These are phyloP conservation scores for Phytophthora fragariaefolia DNA, from an alignment of 352 stramenopile genomes.

Conservation along the genomic window DNA sequence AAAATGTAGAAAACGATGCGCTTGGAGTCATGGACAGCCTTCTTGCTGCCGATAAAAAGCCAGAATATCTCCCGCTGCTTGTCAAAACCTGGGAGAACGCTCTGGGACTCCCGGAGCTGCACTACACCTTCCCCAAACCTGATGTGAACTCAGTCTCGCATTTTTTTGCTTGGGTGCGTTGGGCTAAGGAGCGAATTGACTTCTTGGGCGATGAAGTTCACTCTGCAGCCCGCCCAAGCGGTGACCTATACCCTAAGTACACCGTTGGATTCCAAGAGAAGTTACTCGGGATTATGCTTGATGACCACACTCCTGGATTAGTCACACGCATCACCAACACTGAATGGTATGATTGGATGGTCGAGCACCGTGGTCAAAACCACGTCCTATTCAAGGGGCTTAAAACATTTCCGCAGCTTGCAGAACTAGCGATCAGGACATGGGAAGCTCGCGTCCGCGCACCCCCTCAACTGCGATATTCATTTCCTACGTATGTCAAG, in stretches of 20 bases:
- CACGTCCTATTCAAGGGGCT: conserved; percentile 71
- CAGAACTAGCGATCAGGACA: conserved; percentile 68
- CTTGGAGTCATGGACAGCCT: conserved; percentile 44
- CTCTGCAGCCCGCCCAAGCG: conserved; percentile 42
- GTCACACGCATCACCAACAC: conserved; percentile 59
- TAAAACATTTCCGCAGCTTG: conserved; percentile 59
- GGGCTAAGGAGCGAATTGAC: conserved; percentile 79
- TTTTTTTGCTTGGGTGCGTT: conserved; percentile 83
- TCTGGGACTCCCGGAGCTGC: conserved; percentile 54
- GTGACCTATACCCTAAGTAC: conserved; percentile 70
- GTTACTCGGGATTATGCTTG: conserved; percentile 60
- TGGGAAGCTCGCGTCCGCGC: conserved; percentile 65
- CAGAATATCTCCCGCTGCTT: conserved; percentile 64
- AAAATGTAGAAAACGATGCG: conserved; percentile 67
- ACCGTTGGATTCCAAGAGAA: conserved; percentile 64
- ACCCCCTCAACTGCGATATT: conserved; percentile 52
- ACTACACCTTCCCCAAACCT: conserved; percentile 73
- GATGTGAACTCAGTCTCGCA: conserved; percentile 66
- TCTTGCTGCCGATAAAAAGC: conserved; percentile 33
- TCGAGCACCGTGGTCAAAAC: conserved; percentile 58
- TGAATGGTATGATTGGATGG: conserved; percentile 82
- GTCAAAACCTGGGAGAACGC: conserved; percentile 70
- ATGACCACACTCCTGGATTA: conserved; percentile 60
- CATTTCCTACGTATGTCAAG: conserved; percentile 64
- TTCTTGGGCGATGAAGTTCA: conserved; percentile 59